Conservation (phyloP, 768 basidiomycete genomes). For the Termitomyces heimii region DNA sequence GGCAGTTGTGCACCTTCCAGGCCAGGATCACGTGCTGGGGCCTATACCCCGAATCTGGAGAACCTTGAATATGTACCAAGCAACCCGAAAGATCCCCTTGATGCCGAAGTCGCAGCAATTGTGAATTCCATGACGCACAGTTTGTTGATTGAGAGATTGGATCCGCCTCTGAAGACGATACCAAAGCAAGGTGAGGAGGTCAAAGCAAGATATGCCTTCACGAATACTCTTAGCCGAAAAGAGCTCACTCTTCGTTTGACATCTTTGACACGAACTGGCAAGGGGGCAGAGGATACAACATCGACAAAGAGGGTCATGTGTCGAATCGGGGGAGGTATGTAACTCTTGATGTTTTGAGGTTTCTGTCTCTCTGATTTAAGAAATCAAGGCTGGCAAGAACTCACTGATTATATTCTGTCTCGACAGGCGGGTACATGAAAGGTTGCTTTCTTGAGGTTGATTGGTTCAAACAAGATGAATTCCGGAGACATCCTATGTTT, state of each 20-base stretch:
- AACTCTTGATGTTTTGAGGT: neutral
- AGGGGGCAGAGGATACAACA: conserved; percentile 40
- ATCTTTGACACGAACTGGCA: conserved; percentile 60
- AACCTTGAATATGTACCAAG: conserved; percentile 54
- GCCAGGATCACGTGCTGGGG: conserved; percentile 59
- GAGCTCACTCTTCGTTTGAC: conserved; percentile 76
- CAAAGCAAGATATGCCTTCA: conserved; percentile 79
- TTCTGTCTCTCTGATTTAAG: conserved; percentile 7
- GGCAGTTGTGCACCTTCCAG: conserved; percentile 55
- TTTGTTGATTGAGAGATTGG: conserved; percentile 71
- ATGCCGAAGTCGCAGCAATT: conserved; percentile 68
- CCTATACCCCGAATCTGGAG: conserved; percentile 55
- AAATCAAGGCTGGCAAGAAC: conserved; percentile 68
- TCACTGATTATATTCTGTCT: conserved; percentile 70
- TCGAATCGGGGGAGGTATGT: conserved; percentile 80
- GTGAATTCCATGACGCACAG: conserved; percentile 77
- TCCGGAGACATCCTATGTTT: conserved; percentile 2
- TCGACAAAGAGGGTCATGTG: conserved; percentile 84
- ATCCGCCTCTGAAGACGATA: conserved; percentile 60
- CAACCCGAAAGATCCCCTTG: conserved; percentile 74
- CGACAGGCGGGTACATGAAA: conserved; percentile 62
- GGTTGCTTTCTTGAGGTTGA: neutral
- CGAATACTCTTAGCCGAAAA: conserved; percentile 67
- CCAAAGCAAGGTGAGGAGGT: conserved; percentile 76
- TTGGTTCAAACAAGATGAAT: neutral